Evolutionary conservation across 208 protist genomes (phyloP).

Genomic region (Leishmania arabica): DNA sequence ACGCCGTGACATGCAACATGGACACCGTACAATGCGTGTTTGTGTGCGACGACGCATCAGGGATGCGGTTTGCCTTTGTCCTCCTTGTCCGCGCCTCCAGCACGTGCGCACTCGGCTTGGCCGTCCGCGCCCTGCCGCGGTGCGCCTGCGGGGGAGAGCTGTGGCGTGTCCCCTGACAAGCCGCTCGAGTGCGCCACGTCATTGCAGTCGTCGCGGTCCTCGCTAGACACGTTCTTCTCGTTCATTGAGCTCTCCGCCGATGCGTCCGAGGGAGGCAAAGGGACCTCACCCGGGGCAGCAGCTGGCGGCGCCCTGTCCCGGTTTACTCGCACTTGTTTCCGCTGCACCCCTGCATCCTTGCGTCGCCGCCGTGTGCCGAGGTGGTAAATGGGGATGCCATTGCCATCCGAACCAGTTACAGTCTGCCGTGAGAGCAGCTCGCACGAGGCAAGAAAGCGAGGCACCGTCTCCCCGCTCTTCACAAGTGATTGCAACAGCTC

Average conservation of each 20-base stretch:
- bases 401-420: conserved; percentile 61
- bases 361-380: conserved; percentile 67
- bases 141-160: neutral
- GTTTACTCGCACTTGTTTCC: conserved; percentile 57
- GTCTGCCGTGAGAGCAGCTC: conserved; percentile 58
- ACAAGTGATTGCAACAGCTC: conserved; percentile 73
- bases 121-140: neutral
- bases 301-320: conserved; percentile 33
- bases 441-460: conserved; percentile 78
- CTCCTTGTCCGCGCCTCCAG: neutral
- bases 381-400: conserved; percentile 74
- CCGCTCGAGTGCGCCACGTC: conserved; percentile 1
- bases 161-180: neutral
- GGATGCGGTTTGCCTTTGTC: neutral
- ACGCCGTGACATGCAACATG: neutral
- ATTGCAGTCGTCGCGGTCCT: neutral
- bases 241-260: neutral
- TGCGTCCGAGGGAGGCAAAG: neutral
- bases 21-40: conserved; percentile 9
- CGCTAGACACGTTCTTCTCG: neutral
- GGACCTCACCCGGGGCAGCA: neutral
- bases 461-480: conserved; percentile 70
- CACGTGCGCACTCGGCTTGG: neutral
- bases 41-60: neutral
- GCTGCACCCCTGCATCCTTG: conserved; percentile 44